A percentile compares a stretch with the other conserved stretches of the same genome.
These are phyloP conservation scores for Trypanosoma avium DNA, from an alignment of 208 protist genomes.

Conservation along the genomic window DNA sequence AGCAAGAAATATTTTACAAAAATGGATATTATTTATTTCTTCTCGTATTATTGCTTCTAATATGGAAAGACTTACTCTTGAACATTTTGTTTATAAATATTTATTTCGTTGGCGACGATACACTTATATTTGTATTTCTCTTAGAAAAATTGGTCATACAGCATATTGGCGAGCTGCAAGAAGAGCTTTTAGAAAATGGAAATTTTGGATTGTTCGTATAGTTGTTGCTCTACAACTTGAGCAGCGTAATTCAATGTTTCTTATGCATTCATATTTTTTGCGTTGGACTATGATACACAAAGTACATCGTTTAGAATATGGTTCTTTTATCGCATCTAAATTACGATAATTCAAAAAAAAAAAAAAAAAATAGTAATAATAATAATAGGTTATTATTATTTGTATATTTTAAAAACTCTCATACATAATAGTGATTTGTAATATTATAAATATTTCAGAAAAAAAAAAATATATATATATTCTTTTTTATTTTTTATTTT, in stretches of 20 bases:
- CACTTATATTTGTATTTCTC: slow-evolving; percentile 9
- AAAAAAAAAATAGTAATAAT: background rate
- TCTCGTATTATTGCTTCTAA: slow-evolving; percentile 12
- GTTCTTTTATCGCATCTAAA: slow-evolving; percentile 3
- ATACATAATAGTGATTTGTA: too few species aligned
- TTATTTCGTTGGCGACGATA: slow-evolving; percentile 28
- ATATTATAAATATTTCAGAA: too few species aligned
- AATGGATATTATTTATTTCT: slow-evolving; percentile 35
- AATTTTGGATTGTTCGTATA: slow-evolving; percentile 27
- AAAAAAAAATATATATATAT: slow-evolving; percentile 3
- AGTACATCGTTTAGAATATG: slow-evolving; percentile 18
- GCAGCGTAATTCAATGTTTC: slow-evolving; percentile 9
- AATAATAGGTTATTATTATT: background rate
- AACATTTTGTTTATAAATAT: slow-evolving; percentile 20
- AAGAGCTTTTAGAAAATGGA: slow-evolving; percentile 27
- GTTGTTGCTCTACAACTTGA: slow-evolving; percentile 22
- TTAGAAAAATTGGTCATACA: slow-evolving; percentile 18
- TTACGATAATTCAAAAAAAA: background rate
- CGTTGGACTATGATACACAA: slow-evolving; percentile 26
- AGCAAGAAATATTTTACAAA: slow-evolving; percentile 11
- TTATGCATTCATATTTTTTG: slow-evolving; percentile 22
- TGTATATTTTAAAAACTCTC: background rate
- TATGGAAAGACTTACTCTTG: slow-evolving; percentile 14
- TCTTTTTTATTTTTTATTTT: background rate
- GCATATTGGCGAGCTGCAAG: slow-evolving; percentile 20